These are phyloP conservation scores for Kodamaea laetipori DNA, from an alignment of 805 yeast genomes.

Conservation along the genomic window DNA sequence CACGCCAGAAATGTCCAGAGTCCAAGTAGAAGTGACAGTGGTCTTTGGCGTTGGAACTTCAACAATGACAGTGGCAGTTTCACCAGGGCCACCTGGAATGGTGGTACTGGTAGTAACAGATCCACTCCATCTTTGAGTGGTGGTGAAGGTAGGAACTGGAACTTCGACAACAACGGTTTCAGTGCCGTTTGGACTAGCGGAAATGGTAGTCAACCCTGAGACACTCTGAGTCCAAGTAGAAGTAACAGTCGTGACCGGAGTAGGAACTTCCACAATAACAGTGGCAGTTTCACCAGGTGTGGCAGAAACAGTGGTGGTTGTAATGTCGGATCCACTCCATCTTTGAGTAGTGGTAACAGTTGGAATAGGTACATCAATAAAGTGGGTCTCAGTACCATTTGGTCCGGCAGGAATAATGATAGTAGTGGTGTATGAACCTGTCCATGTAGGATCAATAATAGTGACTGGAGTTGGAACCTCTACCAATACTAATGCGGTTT, in stretches of 20 bases:
- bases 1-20: slow-evolving; percentile 17
- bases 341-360: slow-evolving; percentile 13
- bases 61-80: no score
- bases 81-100: no score
- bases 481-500: slow-evolving; percentile 8
- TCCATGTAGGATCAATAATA: slow-evolving; percentile 12
- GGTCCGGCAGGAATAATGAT: slow-evolving; percentile 4
- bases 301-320: slow-evolving; percentile 10
- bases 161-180: no score
- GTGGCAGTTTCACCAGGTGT: slow-evolving; percentile 12
- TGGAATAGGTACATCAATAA: slow-evolving; percentile 18
- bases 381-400: slow-evolving; percentile 16
- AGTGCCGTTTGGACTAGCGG: no score
- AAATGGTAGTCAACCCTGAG: no score
- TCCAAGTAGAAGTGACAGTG: no score
- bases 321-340: slow-evolving; percentile 13
- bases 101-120: no score
- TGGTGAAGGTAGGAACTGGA: no score
- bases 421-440: slow-evolving; percentile 8
- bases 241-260: no score
- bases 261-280: slow-evolving; percentile 18
- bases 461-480: slow-evolving; percentile 8
- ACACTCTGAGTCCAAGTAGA: no score
- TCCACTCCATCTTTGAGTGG: no score
- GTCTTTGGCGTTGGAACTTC: no score